phyloP scores from a whole-genome alignment of 129 eudicot genomes.

The Lactuca sativa region DNA sequence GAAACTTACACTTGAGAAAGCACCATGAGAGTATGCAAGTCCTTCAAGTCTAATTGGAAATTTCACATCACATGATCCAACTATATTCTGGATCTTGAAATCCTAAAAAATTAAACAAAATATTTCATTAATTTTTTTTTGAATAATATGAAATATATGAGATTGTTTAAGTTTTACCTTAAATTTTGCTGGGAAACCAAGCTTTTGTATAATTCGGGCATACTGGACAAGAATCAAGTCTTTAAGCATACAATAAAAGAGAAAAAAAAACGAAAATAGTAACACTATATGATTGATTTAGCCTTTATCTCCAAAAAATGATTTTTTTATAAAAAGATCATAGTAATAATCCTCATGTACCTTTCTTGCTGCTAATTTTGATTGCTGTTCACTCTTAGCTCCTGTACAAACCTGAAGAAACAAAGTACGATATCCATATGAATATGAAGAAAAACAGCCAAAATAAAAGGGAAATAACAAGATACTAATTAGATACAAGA shows the following conservation, averaged over 20 bases:
- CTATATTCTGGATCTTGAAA: constrained; percentile 92
- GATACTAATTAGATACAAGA: background rate
- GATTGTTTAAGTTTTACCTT: constrained; percentile 44
- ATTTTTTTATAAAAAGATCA: no score
- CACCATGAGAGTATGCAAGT: constrained; percentile 78
- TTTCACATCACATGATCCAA: constrained; percentile 92
- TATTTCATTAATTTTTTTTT: background rate
- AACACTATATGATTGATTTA: background rate
- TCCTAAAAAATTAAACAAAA: constrained; percentile 41
- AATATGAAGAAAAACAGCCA: background rate
- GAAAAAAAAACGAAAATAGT: background rate
- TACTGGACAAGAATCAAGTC: constrained; percentile 46
- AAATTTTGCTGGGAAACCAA: constrained; percentile 85
- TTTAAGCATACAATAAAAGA: constrained; percentile 2
- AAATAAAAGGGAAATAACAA: background rate
- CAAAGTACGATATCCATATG: background rate
- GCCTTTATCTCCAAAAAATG: background rate
- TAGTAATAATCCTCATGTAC: constrained; percentile 20
- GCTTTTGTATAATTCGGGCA: constrained; percentile 89
- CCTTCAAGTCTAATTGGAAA: constrained; percentile 92
- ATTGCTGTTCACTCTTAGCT: constrained; percentile 92
- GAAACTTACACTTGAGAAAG: constrained; percentile 77
- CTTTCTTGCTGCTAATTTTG: constrained; percentile 87
- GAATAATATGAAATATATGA: background rate
- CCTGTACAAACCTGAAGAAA: constrained; percentile 80